Evolutionary conservation across 441 rosid species (phyloP), one percentile per base, ranked within the genome.

Genomic region (Manihot esculenta): DNA sequence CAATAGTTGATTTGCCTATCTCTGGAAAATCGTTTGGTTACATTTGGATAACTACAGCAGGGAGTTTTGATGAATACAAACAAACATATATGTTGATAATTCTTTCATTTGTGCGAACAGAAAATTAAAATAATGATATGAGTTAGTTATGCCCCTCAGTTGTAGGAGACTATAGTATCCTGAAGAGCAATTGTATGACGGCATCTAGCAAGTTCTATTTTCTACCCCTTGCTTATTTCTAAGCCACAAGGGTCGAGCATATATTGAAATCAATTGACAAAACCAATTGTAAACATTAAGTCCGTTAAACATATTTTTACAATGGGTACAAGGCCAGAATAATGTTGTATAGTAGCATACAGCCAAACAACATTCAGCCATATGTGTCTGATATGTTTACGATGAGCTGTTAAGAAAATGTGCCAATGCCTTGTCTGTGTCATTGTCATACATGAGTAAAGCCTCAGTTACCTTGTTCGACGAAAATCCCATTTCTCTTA

Each of bases 401-500:
- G 92, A 68, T 44, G 89, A 75, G 64, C 65, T 72, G 77, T 76
- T 85, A 20, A 87, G 90, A 62, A 89, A 82, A 79, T 90, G 90
- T 23, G 94, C 83, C 88, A 89, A 70, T 12, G 97, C 97, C 83
- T 89, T 89, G 44, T 92, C 92, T 7, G 87, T 83, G 67, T 92
- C 90, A 49, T 90, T 92, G 14, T 89, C 97, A 62, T 84, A 76
- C 88, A 82, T 82, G 68, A 88, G 70, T 58, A 89, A 76, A 61
- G 89, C 90, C 3, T 92, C 97, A 1, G 88, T 84, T 12, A 89
- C 88, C 20, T 77, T 81, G 74, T 74, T 88, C 0, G 96, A 79
- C 3, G 95, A 79, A 79, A 94, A 94, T 20, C 99, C 99, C 97
- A 89, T 92, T 80, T 90, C 96, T 62, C 82, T 79, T 49, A 94